Conservation (phyloP, 208 protist genomes). For the Tritrichomonas musculus region DNA sequence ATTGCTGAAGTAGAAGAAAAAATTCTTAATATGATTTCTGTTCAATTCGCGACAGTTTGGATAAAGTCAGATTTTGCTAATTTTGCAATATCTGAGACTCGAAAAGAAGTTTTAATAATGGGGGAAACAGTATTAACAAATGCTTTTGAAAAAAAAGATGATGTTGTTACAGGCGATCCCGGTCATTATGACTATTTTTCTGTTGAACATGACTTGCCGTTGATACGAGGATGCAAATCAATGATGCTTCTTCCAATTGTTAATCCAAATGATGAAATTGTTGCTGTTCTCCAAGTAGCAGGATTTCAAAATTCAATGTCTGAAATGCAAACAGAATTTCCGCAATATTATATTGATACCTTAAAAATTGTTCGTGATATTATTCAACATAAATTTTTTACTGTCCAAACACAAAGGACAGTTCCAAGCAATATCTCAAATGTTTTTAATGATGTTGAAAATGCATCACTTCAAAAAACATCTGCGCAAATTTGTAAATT, state of each 20-base stretch:
- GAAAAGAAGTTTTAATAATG: neutral
- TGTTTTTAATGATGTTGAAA: neutral
- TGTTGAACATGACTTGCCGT: neutral
- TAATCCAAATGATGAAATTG: neutral
- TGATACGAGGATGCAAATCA: neutral
- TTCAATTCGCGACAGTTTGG: neutral
- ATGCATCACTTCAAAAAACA: neutral
- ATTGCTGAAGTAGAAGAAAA: neutral
- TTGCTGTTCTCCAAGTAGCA: neutral
- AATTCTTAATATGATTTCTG: neutral
- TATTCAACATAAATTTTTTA: neutral
- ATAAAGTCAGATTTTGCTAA: neutral
- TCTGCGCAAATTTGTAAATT: neutral
- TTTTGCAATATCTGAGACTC: neutral
- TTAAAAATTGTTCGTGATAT: conserved; percentile 7
- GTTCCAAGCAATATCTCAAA: neutral
- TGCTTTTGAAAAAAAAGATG: neutral
- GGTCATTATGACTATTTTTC: neutral
- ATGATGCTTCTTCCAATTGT: neutral
- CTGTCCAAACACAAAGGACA: neutral
- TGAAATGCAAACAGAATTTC: neutral
- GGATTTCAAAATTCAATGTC: neutral
- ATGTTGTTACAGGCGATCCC: neutral
- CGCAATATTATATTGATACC: neutral
- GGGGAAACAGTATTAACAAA: neutral